These are phyloP conservation scores for Stachybotrys echinatus DNA, from an alignment of 2,329 filamentous ascomycete species.

Conservation along the genomic window DNA sequence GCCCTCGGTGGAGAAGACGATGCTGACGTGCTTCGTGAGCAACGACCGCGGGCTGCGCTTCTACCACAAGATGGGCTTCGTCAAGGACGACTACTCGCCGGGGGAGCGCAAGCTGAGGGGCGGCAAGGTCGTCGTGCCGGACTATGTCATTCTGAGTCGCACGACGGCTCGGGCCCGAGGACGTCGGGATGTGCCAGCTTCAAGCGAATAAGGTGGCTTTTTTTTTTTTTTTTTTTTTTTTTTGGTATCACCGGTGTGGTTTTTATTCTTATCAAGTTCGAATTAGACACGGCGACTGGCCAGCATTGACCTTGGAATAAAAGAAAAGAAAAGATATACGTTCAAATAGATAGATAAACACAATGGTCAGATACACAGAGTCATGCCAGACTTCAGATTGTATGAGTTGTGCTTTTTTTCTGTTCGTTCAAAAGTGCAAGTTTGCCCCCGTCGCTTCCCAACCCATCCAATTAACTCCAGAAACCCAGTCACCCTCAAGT, in stretches of 20 bases:
- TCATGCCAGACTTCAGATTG: not conserved
- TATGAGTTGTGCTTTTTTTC: not conserved
- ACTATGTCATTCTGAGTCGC: slow-evolving; percentile 59
- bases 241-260: too few species aligned
- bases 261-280: too few species aligned
- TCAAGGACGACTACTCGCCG: slow-evolving; percentile 50
- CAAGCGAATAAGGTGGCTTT: too few species aligned
- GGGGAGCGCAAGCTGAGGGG: slow-evolving; percentile 45
- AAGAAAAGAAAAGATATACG: too few species aligned
- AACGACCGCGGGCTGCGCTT: slow-evolving; percentile 55
- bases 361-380: too few species aligned
- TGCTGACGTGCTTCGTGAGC: slow-evolving; percentile 67
- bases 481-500: slow-evolving; percentile 1
- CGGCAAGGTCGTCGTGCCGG: slow-evolving; percentile 47
- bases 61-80: slow-evolving; percentile 57
- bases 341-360: too few species aligned
- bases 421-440: not conserved
- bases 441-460: not conserved
- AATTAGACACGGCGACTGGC: too few species aligned
- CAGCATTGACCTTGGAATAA: too few species aligned
- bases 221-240: too few species aligned
- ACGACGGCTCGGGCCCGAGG: slow-evolving; percentile 14
- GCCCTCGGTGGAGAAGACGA: slow-evolving; percentile 55
- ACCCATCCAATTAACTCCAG: not conserved
- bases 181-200: not conserved